Percentiles rank a stretch among this genome's conserved stretches.
Conservation (phyloP, 2,329 filamentous ascomycete genomes). For the Beauveria scarabaeidicola region DNA sequence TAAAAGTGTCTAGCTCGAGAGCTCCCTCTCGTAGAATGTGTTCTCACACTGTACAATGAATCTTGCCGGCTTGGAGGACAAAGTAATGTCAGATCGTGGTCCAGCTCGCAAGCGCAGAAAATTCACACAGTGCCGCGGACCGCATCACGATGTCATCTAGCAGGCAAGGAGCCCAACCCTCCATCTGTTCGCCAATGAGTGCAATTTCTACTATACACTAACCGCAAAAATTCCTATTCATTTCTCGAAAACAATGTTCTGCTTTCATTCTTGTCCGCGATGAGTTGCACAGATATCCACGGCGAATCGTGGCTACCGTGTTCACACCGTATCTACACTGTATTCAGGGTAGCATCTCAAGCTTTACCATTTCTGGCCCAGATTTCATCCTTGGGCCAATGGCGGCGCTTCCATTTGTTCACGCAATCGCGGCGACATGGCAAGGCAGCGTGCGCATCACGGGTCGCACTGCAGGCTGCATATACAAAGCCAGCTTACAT, state of each 20-base stretch:
- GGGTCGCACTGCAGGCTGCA: no score
- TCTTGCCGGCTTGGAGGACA: background rate
- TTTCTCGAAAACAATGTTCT: no score
- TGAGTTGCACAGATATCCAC: no score
- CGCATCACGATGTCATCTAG: background rate
- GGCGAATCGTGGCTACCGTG: no score
- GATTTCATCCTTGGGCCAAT: background rate
- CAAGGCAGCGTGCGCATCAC: background rate
- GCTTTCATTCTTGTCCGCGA: no score
- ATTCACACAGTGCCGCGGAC: slow-evolving; percentile 5
- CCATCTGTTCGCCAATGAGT: no score
- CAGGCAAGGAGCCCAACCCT: no score
- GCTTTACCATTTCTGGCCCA: background rate
- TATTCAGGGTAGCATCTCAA: slow-evolving; percentile 6
- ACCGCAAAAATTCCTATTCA: no score
- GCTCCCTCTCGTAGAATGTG: background rate
- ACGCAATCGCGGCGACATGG: background rate
- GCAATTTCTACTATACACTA: no score
- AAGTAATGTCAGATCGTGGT: background rate
- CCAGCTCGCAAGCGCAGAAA: background rate
- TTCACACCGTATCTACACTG: background rate
- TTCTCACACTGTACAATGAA: background rate
- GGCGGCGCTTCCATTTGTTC: background rate
- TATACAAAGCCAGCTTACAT: background rate
- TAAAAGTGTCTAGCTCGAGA: background rate